A percentile compares a stretch with the other conserved stretches of the same genome.
Evolutionary conservation across 371 early-diverging fungal genomes (phyloP).

Genomic region (Apophysomyces variabilis): DNA sequence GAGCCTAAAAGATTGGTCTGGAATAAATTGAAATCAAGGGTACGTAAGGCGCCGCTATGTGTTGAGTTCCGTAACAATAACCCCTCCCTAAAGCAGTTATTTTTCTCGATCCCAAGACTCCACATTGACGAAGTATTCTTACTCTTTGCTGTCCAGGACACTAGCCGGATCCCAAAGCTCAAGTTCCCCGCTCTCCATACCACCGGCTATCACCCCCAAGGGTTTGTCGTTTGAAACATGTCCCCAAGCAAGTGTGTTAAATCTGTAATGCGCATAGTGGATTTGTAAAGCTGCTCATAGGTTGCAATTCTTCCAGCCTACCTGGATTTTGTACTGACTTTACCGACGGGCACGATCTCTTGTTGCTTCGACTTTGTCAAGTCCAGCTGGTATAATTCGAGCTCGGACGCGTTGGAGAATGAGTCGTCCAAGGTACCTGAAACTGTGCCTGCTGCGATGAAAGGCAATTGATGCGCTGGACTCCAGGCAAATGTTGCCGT

Average conservation of each 20-base stretch:
- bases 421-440: constrained; percentile 96
- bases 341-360: constrained; percentile 58
- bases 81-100: constrained; percentile 28
- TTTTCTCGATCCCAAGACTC: neutral
- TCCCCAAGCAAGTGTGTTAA: constrained; percentile 92
- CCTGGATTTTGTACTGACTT: constrained; percentile 68
- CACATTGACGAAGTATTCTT: constrained; percentile 11
- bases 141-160: constrained; percentile 69
- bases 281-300: neutral
- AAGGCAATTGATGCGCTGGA: constrained; percentile 70
- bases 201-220: constrained; percentile 91
- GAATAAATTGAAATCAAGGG: constrained; percentile 91
- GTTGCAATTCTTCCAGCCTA: constrained; percentile 27
- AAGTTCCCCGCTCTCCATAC: constrained; percentile 94
- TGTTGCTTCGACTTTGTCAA: constrained; percentile 46
- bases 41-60: constrained; percentile 90
- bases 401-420: constrained; percentile 90
- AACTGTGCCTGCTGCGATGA: constrained; percentile 91
- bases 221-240: constrained; percentile 57
- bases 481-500: constrained; percentile 87
- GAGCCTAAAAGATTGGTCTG: constrained; percentile 88
- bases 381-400: constrained; percentile 88
- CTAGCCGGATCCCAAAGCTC: constrained; percentile 86
- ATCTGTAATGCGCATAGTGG: constrained; percentile 27
- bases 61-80: constrained; percentile 70